A percentile compares a stretch with the other conserved stretches of the same genome.
Evolutionary conservation across 441 rosid genomes (phyloP).

Genomic region (Breynia disticha): DNA sequence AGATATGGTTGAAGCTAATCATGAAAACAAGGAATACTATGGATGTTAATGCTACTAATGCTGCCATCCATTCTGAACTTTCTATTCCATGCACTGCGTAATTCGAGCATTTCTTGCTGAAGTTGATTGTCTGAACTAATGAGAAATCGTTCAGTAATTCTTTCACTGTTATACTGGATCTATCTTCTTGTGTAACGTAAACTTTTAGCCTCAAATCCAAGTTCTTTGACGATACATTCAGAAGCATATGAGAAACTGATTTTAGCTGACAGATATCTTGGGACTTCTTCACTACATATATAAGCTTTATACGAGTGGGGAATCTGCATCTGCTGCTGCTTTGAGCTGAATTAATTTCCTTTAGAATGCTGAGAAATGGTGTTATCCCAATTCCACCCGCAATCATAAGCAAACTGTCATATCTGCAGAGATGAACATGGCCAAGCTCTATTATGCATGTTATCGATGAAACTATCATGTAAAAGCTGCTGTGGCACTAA

Average conservation of each 20-base stretch:
- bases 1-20: slow-evolving; percentile 38
- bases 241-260: slow-evolving; percentile 43
- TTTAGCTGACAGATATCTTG: slow-evolving; percentile 47
- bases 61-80: slow-evolving; percentile 33
- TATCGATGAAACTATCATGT: no score
- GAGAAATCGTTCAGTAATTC: slow-evolving; percentile 34
- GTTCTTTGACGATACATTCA: slow-evolving; percentile 26
- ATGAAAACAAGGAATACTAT: slow-evolving; percentile 42
- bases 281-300: slow-evolving; percentile 43
- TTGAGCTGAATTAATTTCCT: slow-evolving; percentile 38
- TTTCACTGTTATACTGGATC: slow-evolving; percentile 25
- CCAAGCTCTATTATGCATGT: no score
- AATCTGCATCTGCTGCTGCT: slow-evolving; percentile 27
- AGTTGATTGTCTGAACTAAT: slow-evolving; percentile 32
- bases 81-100: slow-evolving; percentile 44
- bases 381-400: slow-evolving; percentile 87
- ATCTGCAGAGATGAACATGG: slow-evolving; percentile 31
- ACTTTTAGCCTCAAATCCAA: slow-evolving; percentile 41
- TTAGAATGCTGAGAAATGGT: slow-evolving; percentile 68
- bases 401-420: slow-evolving; percentile 54
- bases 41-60: slow-evolving; percentile 30
- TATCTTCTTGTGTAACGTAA: slow-evolving; percentile 54
- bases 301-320: slow-evolving; percentile 42
- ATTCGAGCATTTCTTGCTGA: slow-evolving; percentile 28
- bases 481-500: neutral